Evolutionary conservation across 1,284 basidiomycete genomes (phyloP).

Genomic region (Boletus semigastroideus): DNA sequence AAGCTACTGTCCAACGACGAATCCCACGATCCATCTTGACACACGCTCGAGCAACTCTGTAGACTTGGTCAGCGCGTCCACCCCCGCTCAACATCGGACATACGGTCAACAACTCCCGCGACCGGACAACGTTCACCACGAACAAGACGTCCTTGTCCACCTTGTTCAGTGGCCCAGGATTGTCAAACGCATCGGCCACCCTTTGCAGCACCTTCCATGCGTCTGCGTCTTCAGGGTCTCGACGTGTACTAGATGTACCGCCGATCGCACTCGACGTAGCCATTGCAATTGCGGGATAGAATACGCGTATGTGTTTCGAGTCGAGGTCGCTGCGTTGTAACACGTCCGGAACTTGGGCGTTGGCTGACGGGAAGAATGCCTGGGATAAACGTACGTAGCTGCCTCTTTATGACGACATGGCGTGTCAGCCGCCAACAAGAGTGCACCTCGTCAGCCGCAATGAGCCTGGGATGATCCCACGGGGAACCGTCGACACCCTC

Average conservation of each 20-base stretch:
- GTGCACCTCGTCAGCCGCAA: neutral
- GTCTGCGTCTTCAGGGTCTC: conserved; percentile 21
- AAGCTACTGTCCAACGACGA: conserved; percentile 14
- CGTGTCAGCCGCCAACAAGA: conserved; percentile 18
- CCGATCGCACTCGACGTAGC: neutral
- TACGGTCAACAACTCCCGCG: conserved; percentile 19
- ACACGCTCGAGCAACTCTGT: conserved; percentile 18
- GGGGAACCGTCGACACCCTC: too few relatives aligned
- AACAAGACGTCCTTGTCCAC: conserved; percentile 21
- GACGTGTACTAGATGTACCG: neutral
- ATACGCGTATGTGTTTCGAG: neutral
- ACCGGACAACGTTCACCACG: conserved; percentile 24
- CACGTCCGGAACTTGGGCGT: neutral
- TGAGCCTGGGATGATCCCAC: too few relatives aligned
- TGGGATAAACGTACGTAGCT: too few relatives aligned
- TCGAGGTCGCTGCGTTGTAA: too few relatives aligned
- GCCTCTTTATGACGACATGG: conserved; percentile 1
- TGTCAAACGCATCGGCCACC: conserved; percentile 33
- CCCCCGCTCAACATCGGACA: conserved; percentile 1
- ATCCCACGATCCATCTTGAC: conserved; percentile 8
- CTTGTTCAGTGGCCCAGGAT: conserved; percentile 18
- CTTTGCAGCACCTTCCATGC: conserved; percentile 25
- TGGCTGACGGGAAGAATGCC: conserved; percentile 9
- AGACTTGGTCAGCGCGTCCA: too few relatives aligned
- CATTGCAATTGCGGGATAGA: conserved; percentile 7